These are phyloP conservation scores for Rubia peregrina DNA, from an alignment of 305 asterid species.

Conservation along the genomic window DNA sequence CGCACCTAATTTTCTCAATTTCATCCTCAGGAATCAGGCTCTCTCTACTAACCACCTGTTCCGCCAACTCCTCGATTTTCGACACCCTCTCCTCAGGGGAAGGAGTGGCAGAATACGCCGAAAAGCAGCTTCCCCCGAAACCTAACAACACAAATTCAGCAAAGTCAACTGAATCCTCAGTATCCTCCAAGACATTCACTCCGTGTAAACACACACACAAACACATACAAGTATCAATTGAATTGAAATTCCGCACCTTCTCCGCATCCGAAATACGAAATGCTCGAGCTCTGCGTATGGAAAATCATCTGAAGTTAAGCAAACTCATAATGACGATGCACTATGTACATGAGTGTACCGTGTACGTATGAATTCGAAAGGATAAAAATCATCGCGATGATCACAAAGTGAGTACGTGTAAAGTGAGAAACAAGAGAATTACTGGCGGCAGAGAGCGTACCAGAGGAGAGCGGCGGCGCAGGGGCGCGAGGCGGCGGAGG, in stretches of 20 bases:
- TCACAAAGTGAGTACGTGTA: background rate
- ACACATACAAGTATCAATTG: background rate
- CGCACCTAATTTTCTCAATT: slow-evolving; percentile 48
- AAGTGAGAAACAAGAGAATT: background rate
- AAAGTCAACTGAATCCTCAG: slow-evolving; percentile 10
- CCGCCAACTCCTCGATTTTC: slow-evolving; percentile 38
- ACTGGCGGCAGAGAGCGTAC: background rate
- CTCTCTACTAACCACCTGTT: slow-evolving; percentile 18
- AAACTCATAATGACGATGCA: background rate
- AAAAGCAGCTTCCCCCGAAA: slow-evolving; percentile 29
- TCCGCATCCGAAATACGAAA: background rate
- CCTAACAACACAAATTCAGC: slow-evolving; percentile 26
- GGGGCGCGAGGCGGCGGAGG: slow-evolving; percentile 10
- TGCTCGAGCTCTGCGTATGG: background rate
- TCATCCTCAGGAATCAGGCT: slow-evolving; percentile 36
- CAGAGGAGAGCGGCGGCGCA: slow-evolving; percentile 1
- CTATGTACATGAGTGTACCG: background rate
- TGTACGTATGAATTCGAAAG: background rate
- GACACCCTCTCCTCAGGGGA: slow-evolving; percentile 31
- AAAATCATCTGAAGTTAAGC: background rate
- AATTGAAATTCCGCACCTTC: background rate
- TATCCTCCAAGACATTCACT: slow-evolving; percentile 7
- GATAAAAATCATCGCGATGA: background rate
- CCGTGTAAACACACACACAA: background rate
- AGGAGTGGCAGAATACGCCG: slow-evolving; percentile 32